phyloP scores from a whole-genome alignment of 75 land plant genomes.

The Cunninghamia lanceolata region DNA sequence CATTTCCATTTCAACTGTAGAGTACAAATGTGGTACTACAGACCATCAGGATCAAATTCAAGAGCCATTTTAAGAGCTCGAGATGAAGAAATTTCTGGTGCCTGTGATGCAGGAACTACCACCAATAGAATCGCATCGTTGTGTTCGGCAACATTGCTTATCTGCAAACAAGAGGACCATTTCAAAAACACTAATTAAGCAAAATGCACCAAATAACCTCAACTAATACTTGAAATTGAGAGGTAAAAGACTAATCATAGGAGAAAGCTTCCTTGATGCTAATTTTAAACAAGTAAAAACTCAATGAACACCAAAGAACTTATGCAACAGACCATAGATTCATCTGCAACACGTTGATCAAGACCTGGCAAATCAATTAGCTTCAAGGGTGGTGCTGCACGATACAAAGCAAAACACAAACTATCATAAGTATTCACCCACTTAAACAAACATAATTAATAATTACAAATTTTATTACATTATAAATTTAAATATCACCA shows the following conservation, averaged over 20 bases:
- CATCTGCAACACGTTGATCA: constrained; percentile 77
- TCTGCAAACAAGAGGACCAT: constrained; percentile 24
- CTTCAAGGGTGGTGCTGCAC: constrained; percentile 91
- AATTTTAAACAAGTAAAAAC: neutral
- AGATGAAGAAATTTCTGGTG: constrained; percentile 76
- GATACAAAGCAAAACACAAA: constrained; percentile 2
- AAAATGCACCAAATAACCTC: neutral
- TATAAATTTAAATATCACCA: neutral
- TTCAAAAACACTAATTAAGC: constrained; percentile 7
- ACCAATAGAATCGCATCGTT: constrained; percentile 91
- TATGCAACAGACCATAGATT: constrained; percentile 69
- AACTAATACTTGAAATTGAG: neutral
- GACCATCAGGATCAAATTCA: constrained; percentile 90
- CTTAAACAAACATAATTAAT: neutral
- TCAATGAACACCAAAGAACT: neutral
- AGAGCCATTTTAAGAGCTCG: constrained; percentile 78
- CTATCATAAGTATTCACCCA: neutral
- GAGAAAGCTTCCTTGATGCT: neutral
- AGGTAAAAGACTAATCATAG: neutral
- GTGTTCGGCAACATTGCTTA: constrained; percentile 59
- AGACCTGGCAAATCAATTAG: constrained; percentile 95
- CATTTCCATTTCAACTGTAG: neutral
- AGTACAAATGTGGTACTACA: neutral
- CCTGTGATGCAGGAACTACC: constrained; percentile 86
- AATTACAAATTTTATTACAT: neutral